phyloP scores from a whole-genome alignment of 495 filamentous ascomycete species.

The Penicillium silybi region DNA sequence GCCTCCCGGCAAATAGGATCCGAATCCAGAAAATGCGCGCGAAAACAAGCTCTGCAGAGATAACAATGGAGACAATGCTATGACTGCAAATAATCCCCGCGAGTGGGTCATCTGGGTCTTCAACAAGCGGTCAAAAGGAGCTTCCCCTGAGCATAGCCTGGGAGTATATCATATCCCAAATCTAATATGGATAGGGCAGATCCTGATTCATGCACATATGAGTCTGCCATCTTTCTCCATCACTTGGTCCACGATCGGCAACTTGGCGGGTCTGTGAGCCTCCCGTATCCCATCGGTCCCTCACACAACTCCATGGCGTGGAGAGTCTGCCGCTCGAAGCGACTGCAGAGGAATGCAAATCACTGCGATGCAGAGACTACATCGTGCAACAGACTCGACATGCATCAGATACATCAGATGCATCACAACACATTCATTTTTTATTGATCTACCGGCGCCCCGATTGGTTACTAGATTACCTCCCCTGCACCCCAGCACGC shows the following conservation, averaged over 20 bases:
- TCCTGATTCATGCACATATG: conserved; percentile 4
- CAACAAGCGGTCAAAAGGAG: conserved; percentile 3
- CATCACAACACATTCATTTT: conserved; percentile 1
- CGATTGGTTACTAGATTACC: not conserved
- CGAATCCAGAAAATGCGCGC: not conserved
- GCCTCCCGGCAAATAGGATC: not conserved
- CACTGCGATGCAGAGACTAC: not conserved
- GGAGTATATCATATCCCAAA: not conserved
- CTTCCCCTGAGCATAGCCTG: conserved; percentile 1
- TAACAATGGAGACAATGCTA: not conserved
- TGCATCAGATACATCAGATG: conserved; percentile 9
- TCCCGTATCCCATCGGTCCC: not conserved
- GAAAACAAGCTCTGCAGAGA: not conserved
- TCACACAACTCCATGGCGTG: not conserved
- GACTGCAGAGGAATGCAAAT: not conserved
- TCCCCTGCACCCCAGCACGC: not conserved
- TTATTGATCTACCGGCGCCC: not conserved
- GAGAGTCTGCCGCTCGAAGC: not conserved
- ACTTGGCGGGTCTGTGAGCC: not conserved
- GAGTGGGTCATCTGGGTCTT: not conserved
- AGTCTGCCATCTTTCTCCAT: not conserved
- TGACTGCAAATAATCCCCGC: not conserved
- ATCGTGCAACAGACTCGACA: not conserved
- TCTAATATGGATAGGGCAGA: not conserved
- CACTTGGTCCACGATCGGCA: not conserved